Conservation (phyloP, 116 monocot species). For the Phalaenopsis hybrid region DNA sequence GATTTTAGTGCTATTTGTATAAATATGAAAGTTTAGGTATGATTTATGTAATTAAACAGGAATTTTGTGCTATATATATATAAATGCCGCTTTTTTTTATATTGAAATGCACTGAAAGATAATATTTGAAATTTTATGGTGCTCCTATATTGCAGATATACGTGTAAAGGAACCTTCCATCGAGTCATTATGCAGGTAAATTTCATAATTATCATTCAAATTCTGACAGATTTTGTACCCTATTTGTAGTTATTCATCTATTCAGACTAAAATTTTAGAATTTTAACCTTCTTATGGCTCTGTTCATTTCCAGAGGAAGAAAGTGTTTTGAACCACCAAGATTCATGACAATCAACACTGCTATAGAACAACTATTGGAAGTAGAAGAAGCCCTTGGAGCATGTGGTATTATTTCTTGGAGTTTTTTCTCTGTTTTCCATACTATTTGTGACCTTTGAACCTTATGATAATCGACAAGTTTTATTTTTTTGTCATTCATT, state of each 20-base stretch:
- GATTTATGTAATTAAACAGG: too few species aligned
- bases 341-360: slow-evolving; percentile 74
- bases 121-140: not conserved
- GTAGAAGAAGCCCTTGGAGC: slow-evolving; percentile 41
- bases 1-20: too few species aligned
- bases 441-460: too few species aligned
- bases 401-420: slow-evolving; percentile 38
- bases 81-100: not conserved
- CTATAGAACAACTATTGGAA: slow-evolving; percentile 74
- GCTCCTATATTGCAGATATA: slow-evolving; percentile 60
- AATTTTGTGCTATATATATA: too few species aligned
- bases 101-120: not conserved
- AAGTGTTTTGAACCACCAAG: slow-evolving; percentile 78
- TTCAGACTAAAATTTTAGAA: not conserved
- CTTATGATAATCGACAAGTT: too few species aligned
- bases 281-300: not conserved
- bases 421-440: too few species aligned
- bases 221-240: not conserved
- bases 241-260: not conserved
- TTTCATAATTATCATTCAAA: not conserved
- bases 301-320: slow-evolving; percentile 54
- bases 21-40: too few species aligned
- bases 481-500: too few species aligned
- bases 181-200: slow-evolving; percentile 85
- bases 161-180: slow-evolving; percentile 90